These are phyloP conservation scores for Mycena albidolilacea DNA, from an alignment of 768 basidiomycete species.

Conservation along the genomic window DNA sequence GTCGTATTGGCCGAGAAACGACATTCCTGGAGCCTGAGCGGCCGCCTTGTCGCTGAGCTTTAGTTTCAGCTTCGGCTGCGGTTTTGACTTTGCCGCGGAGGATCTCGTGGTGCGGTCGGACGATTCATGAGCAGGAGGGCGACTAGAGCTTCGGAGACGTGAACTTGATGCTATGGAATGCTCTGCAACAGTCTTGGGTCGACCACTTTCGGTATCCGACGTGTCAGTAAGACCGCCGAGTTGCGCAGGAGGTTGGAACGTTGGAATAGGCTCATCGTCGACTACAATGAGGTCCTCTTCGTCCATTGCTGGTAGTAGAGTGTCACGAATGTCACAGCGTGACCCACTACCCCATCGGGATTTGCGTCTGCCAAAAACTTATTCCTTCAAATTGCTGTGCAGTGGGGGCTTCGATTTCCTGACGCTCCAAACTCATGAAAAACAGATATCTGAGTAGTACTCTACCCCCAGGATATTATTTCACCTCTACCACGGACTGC, in stretches of 20 bases:
- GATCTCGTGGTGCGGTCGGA: conserved; percentile 73
- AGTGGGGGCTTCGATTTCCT: too few species aligned
- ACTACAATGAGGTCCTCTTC: conserved; percentile 43
- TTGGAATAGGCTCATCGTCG: conserved; percentile 37
- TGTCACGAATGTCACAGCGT: conserved; percentile 19
- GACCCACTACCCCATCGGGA: neutral
- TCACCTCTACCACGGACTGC: neutral
- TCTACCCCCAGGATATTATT: neutral
- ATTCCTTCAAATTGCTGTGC: neutral
- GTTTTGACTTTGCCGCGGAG: conserved; percentile 61
- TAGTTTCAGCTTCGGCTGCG: conserved; percentile 87
- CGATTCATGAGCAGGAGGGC: conserved; percentile 46
- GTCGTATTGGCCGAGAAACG: conserved; percentile 93
- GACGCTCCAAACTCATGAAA: too few species aligned
- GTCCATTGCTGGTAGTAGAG: conserved; percentile 25
- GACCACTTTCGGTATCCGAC: conserved; percentile 14
- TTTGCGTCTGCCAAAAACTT: too few species aligned
- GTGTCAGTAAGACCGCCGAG: conserved; percentile 14
- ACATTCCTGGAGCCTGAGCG: conserved; percentile 86
- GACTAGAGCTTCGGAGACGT: conserved; percentile 36
- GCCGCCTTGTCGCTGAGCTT: conserved; percentile 90
- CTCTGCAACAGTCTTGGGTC: conserved; percentile 24
- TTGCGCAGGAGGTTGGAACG: conserved; percentile 1
- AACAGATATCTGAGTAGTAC: too few species aligned
- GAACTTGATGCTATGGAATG: conserved; percentile 36